These are phyloP conservation scores for Rhodamnia rubescens DNA, from an alignment of 345 rosid species.

Conservation along the genomic window DNA sequence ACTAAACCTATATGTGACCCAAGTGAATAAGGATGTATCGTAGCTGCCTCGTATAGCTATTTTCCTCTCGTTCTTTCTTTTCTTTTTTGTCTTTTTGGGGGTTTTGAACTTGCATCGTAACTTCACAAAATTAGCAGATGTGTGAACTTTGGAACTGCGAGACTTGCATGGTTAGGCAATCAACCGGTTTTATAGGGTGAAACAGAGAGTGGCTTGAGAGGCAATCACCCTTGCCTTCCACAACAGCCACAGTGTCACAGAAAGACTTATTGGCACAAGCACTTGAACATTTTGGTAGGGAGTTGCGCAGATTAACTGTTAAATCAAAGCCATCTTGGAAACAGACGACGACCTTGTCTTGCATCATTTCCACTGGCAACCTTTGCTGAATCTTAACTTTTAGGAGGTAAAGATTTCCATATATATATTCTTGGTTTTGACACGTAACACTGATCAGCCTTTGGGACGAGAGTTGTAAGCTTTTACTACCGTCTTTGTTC, in stretches of 20 bases:
- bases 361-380: background rate
- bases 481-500: rapidly evolving
- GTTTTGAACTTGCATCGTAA: background rate
- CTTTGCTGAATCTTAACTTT: too few species aligned
- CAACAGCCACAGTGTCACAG: background rate
- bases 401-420: too few species aligned
- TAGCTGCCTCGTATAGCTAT: too few species aligned
- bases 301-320: background rate
- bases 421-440: too few species aligned
- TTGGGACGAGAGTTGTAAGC: background rate
- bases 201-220: background rate
- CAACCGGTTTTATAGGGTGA: background rate
- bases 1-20: too few species aligned
- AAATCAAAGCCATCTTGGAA: background rate
- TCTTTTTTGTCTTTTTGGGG: too few species aligned
- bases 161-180: background rate
- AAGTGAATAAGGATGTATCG: too few species aligned
- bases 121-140: background rate
- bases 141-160: background rate
- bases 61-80: too few species aligned
- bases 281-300: background rate
- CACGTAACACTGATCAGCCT: background rate
- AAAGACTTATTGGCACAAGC: background rate
- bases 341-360: background rate
- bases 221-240: rapidly evolving